A percentile compares a stretch with the other conserved stretches of the same genome.
Evolutionary conservation across 306 rosid species (phyloP).

Genomic region (Carpinus viminea): DNA sequence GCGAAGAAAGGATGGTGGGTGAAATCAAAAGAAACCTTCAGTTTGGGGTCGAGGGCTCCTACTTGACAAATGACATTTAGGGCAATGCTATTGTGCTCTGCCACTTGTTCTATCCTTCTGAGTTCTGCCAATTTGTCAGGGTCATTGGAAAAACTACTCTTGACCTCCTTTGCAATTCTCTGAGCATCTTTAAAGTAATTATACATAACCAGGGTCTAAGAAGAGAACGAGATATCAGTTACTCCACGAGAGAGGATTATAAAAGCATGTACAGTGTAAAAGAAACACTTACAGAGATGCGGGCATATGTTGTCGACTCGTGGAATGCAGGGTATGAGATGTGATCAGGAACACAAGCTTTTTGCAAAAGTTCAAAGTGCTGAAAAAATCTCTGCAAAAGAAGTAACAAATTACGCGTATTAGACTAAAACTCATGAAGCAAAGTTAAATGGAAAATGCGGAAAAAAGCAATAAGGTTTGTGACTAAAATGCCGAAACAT

Average conservation of each 20-base stretch:
- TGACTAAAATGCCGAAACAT: not conserved
- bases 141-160: constrained; percentile 66
- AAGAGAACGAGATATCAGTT: constrained; percentile 18
- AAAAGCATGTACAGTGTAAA: not conserved
- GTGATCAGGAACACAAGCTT: constrained; percentile 84
- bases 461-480: not conserved
- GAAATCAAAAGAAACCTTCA: constrained; percentile 77
- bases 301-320: constrained; percentile 54
- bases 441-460: not conserved
- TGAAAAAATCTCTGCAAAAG: constrained; percentile 76
- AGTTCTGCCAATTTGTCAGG: constrained; percentile 78
- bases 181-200: constrained; percentile 94
- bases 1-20: constrained; percentile 84
- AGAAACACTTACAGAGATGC: constrained; percentile 65
- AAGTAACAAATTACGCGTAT: constrained; percentile 11
- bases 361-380: constrained; percentile 91
- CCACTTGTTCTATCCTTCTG: constrained; percentile 80
- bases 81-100: constrained; percentile 90
- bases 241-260: not conserved
- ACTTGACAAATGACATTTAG: constrained; percentile 63
- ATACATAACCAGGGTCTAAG: constrained; percentile 62
- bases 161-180: constrained; percentile 76
- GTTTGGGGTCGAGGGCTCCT: constrained; percentile 67
- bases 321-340: constrained; percentile 55
- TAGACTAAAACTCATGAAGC: not conserved